phyloP scores from a whole-genome alignment of 106 monocot genomes.

The Chionographis japonica region DNA sequence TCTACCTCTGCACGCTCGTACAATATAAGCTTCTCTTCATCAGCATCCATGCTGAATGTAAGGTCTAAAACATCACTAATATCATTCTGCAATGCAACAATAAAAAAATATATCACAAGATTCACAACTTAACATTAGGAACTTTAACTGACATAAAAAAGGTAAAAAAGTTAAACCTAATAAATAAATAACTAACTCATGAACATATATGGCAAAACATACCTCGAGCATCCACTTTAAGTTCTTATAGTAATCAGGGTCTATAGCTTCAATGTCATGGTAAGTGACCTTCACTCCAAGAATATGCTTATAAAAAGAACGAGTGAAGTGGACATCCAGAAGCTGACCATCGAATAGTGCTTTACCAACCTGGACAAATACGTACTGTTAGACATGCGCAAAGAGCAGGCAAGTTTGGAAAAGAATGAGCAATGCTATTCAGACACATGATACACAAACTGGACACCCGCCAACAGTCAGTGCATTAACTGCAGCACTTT shows the following conservation, averaged over 20 bases:
- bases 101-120: not conserved
- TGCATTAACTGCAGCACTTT: too few species aligned
- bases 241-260: slow-evolving; percentile 93
- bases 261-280: slow-evolving; percentile 97
- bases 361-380: slow-evolving; percentile 73
- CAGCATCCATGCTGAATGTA: slow-evolving; percentile 96
- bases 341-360: slow-evolving; percentile 96
- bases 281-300: slow-evolving; percentile 95
- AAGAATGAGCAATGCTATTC: too few species aligned
- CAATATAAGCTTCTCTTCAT: slow-evolving; percentile 95
- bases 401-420: too few species aligned
- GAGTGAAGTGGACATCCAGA: slow-evolving; percentile 95
- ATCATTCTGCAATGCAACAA: slow-evolving; percentile 63
- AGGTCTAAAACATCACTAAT: slow-evolving; percentile 88
- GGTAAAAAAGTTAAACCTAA: not conserved
- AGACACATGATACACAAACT: too few species aligned
- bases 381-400: too few species aligned
- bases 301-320: slow-evolving; percentile 99
- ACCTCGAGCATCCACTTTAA: slow-evolving; percentile 99
- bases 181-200: not conserved
- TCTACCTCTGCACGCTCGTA: slow-evolving; percentile 85
- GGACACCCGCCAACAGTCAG: too few species aligned
- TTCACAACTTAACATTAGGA: not conserved
- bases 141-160: not conserved
- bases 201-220: not conserved